phyloP scores from a whole-genome alignment of 2,329 filamentous ascomycete genomes.

The Aspergillus intermedius region DNA sequence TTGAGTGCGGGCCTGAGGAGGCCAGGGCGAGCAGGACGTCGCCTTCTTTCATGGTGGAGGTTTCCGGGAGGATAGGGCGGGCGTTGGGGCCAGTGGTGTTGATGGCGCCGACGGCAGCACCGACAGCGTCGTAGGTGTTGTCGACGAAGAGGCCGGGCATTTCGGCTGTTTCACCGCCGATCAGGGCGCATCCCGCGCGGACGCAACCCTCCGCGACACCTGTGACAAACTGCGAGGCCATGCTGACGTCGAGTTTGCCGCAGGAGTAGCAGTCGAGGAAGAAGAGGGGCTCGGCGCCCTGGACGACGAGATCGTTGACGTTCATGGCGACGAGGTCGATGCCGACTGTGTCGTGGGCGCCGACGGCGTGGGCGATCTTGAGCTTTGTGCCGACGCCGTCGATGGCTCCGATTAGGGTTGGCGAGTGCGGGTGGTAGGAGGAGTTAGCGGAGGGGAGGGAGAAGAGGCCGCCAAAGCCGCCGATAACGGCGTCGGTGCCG shows the following conservation, averaged over 20 bases:
- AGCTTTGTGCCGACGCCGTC: constrained; percentile 96
- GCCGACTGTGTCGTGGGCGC: constrained; percentile 88
- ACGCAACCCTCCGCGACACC: constrained; percentile 85
- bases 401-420: constrained; percentile 85
- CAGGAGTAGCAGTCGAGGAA: constrained; percentile 98
- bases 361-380: constrained; percentile 85
- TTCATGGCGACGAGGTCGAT: constrained; percentile 99
- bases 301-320: constrained; percentile 93
- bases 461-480: constrained; percentile 86
- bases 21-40: constrained; percentile 81
- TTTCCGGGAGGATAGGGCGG: constrained; percentile 65
- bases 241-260: constrained; percentile 72
- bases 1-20: constrained; percentile 86
- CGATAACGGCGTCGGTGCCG: constrained; percentile 87
- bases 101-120: constrained; percentile 82
- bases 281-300: constrained; percentile 89
- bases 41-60: constrained; percentile 67
- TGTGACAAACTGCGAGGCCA: constrained; percentile 78
- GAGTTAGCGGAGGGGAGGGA: constrained; percentile 62
- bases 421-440: constrained; percentile 67
- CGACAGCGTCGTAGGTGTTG: constrained; percentile 88
- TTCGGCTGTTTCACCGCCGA: constrained; percentile 96
- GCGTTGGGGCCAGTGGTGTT: constrained; percentile 46
- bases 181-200: constrained; percentile 76
- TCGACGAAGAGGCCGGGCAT: constrained; percentile 92